A percentile compares a stretch with the other conserved stretches of the same genome.
phyloP scores from a whole-genome alignment of 768 basidiomycete species.

The Tricholoma sp. region DNA sequence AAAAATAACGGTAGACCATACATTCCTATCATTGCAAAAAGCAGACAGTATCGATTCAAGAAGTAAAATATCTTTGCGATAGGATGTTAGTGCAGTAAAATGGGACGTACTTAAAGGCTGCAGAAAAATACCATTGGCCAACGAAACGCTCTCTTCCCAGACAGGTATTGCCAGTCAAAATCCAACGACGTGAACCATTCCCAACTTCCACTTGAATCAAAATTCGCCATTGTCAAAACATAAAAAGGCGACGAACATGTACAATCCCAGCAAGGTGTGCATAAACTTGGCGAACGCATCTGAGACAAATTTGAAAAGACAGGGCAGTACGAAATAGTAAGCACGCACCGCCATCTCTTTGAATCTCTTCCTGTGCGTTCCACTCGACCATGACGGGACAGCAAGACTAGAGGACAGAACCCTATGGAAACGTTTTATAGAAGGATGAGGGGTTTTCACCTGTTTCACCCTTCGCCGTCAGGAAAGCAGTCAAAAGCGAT shows the following conservation, averaged over 20 bases:
- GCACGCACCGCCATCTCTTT: constrained; percentile 42
- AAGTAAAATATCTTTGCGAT: constrained; percentile 57
- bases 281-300: constrained; percentile 51
- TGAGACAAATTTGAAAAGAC: constrained; percentile 11
- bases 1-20: constrained; percentile 27
- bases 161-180: constrained; percentile 62
- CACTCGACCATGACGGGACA: constrained; percentile 49
- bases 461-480: neutral
- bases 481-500: neutral
- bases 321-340: neutral
- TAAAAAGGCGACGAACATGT: constrained; percentile 37
- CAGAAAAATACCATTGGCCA: constrained; percentile 57
- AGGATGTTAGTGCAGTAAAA: constrained; percentile 2
- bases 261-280: constrained; percentile 55
- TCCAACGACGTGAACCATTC: constrained; percentile 57
- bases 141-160: constrained; percentile 49
- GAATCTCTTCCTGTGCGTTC: constrained; percentile 43
- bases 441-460: constrained; percentile 11
- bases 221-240: constrained; percentile 3
- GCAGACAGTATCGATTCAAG: constrained; percentile 57
- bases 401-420: constrained; percentile 2
- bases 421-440: constrained; percentile 13
- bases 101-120: neutral
- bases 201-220: constrained; percentile 40
- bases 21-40: constrained; percentile 68